Base-by-base conservation (phyloP, 495 filamentous ascomycete genomes). In the Beverwykella pulmonaria region DNA sequence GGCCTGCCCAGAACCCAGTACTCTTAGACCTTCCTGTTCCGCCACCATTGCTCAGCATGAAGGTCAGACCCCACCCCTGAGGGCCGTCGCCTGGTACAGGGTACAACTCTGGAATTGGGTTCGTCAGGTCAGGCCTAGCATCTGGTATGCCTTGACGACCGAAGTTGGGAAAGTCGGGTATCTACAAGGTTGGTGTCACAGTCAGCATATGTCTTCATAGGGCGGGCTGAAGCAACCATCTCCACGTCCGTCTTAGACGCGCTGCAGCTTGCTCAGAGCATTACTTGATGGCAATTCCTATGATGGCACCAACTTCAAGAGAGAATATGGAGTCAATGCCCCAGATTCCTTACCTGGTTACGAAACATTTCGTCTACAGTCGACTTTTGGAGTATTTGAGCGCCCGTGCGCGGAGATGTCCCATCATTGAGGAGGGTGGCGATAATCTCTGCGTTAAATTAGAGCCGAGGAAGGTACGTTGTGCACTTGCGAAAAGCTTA, bases 51-150 rank as follows among this genome's bases (percentile, higher is more conserved):
- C 57, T 78, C 46, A 86, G 60, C 75, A 84, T 79, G 62, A 85
- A 85, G 0, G 78, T 82, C 27, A 85, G 57, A 0, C 83, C 83
- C 82, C 82, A 84, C 15, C 83, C 83, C 61, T 84, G 79, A 6
- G 77, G 72, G 63, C 76, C 61, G 20, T 79, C 75, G 0, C 72
- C 73, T 0, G 74, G 57, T 15, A 78, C 71, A 0, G 79, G 79
- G 69, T 85, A 82, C 8, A 83, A 12, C 1, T 77, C 79, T 14
- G 75, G 58, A 19, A 77, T 63, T 15, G 69, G 44, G 67, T 80
- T 80, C 22, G 77, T 77, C 8, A 83, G 73, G 32, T 80, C 30
- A 4, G 30, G 30, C 30, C 12, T 34, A 4, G 30, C 30, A 34
- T 34, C 30, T 34, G 12, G 5, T 4, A 34, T 34, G 5, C 30